Percentiles rank a stretch among this genome's conserved stretches.
phyloP scores from a whole-genome alignment of 2,329 filamentous ascomycete genomes.

The Aureobasidium mangrovei region DNA sequence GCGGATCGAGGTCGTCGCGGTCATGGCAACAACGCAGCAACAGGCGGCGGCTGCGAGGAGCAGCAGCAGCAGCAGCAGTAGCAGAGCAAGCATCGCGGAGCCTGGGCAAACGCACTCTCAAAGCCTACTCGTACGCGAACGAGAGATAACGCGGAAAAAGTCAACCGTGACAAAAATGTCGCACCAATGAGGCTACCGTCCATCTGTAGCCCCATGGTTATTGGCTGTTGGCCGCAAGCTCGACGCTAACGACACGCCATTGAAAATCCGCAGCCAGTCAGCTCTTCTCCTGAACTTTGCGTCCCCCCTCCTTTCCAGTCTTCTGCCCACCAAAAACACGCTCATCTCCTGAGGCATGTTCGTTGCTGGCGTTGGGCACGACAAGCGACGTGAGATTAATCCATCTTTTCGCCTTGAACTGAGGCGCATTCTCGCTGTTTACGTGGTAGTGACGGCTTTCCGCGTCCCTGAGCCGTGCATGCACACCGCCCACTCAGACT shows the following conservation, averaged over 20 bases:
- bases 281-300: neutral
- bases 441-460: neutral
- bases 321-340: neutral
- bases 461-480: no score
- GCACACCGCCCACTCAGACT: neutral
- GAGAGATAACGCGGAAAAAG: constrained; percentile 11
- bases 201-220: neutral
- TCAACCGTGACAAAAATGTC: neutral
- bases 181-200: neutral
- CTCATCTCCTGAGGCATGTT: constrained; percentile 9
- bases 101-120: neutral
- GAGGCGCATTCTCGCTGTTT: neutral
- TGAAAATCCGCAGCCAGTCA: constrained; percentile 1
- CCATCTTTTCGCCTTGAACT: neutral
- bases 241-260: neutral
- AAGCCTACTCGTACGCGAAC: constrained; percentile 8
- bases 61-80: neutral
- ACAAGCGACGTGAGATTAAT: neutral
- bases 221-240: constrained; percentile 4
- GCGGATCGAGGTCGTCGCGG: neutral
- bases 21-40: neutral
- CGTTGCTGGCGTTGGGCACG: neutral
- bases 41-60: no score
- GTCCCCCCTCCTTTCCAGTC: neutral
- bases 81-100: constrained; percentile 1